Percentiles rank a stretch among this genome's conserved stretches.
phyloP scores from a whole-genome alignment of 768 basidiomycete species.

The Suillus paluster region DNA sequence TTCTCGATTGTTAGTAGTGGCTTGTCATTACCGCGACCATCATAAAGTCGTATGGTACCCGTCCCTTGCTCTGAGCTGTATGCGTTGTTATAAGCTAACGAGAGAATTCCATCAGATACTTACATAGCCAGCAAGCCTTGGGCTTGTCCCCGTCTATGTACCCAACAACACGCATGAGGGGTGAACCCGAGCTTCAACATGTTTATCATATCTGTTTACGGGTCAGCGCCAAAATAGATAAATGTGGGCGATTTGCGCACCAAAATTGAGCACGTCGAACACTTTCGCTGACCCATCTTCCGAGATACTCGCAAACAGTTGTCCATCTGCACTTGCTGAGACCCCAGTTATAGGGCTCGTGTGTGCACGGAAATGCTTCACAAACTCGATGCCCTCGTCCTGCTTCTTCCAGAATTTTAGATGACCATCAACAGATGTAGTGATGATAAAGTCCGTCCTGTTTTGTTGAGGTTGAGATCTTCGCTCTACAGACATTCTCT shows the following conservation, averaged over 20 bases:
- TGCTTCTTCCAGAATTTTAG: conserved; percentile 99
- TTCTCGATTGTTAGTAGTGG: conserved; percentile 77
- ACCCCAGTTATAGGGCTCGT: conserved; percentile 77
- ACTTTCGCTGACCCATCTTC: conserved; percentile 94
- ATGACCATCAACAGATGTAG: conserved; percentile 94
- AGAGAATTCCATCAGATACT: conserved; percentile 26
- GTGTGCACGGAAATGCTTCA: conserved; percentile 97
- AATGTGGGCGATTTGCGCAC: conserved; percentile 49
- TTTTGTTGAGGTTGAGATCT: conserved; percentile 14
- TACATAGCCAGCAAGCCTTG: conserved; percentile 89
- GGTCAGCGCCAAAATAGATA: neutral
- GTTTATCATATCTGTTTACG: conserved; percentile 91
- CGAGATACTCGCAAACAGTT: conserved; percentile 88
- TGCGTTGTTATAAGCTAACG: conserved; percentile 21
- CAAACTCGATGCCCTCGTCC: conserved; percentile 93
- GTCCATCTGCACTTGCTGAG: conserved; percentile 89
- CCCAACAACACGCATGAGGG: conserved; percentile 94
- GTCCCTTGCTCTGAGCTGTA: conserved; percentile 77
- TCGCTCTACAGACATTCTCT: neutral
- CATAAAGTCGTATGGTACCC: conserved; percentile 85
- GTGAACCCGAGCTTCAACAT: conserved; percentile 88
- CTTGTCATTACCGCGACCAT: conserved; percentile 83
- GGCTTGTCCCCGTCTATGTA: conserved; percentile 87
- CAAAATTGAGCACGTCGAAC: conserved; percentile 98
- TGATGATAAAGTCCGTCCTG: conserved; percentile 93